These are phyloP conservation scores for Shiraia bambusicola DNA, from an alignment of 2,329 filamentous ascomycete genomes.

Conservation along the genomic window DNA sequence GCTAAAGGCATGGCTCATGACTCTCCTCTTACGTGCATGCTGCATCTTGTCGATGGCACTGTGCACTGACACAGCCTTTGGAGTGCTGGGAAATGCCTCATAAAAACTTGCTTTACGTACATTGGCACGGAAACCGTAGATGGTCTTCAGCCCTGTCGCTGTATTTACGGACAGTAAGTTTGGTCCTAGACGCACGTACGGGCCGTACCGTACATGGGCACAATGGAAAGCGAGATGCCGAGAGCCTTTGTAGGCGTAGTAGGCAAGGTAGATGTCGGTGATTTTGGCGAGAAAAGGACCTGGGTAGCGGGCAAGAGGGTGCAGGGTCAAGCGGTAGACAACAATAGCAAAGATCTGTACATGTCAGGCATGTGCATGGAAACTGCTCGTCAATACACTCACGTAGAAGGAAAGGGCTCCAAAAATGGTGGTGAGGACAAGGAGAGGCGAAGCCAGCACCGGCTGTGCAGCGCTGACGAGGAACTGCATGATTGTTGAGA, in stretches of 20 bases:
- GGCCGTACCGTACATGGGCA: conserved; percentile 70
- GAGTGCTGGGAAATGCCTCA: conserved; percentile 48
- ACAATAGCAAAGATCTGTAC: conserved; percentile 28
- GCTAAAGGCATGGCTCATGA: conserved; percentile 51
- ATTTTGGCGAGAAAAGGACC: conserved; percentile 45
- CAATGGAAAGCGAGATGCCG: conserved; percentile 72
- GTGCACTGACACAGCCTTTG: conserved; percentile 48
- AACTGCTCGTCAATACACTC: not conserved
- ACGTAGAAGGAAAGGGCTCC: conserved; percentile 32
- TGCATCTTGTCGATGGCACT: conserved; percentile 48
- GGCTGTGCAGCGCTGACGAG: conserved; percentile 12
- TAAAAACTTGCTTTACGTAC: conserved; percentile 54
- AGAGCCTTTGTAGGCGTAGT: conserved; percentile 73
- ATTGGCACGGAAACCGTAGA: conserved; percentile 53
- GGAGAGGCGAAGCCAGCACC: conserved; percentile 28
- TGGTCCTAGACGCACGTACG: conserved; percentile 74
- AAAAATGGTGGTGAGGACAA: conserved; percentile 27
- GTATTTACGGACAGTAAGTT: conserved; percentile 78
- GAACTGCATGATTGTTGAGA: conserved; percentile 21
- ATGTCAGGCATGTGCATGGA: conserved; percentile 7
- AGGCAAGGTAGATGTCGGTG: conserved; percentile 49
- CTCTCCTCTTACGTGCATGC: conserved; percentile 51
- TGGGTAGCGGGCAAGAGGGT: conserved; percentile 48
- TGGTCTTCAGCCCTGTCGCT: conserved; percentile 52
- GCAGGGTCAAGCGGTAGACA: conserved; percentile 46